These are phyloP conservation scores for Amoebophrya sp. DNA, from an alignment of 169 alveolate species.

Conservation along the genomic window DNA sequence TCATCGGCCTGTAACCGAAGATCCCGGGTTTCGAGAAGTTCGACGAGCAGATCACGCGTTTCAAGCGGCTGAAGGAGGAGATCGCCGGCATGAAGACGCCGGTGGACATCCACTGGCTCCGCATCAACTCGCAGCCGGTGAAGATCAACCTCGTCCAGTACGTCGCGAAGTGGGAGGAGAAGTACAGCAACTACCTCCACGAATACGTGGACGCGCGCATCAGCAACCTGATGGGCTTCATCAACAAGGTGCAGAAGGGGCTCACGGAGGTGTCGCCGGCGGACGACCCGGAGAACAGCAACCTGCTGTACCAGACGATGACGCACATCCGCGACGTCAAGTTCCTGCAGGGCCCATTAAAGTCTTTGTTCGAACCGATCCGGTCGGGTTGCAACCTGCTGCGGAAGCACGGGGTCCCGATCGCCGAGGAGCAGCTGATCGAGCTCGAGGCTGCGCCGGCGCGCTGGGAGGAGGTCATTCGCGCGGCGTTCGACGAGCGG, in stretches of 20 bases:
- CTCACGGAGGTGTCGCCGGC: slow-evolving; percentile 45
- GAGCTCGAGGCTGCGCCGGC: slow-evolving; percentile 68
- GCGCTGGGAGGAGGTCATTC: slow-evolving; percentile 65
- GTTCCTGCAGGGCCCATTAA: slow-evolving; percentile 53
- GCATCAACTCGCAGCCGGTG: slow-evolving; percentile 69
- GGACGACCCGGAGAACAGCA: slow-evolving; percentile 56
- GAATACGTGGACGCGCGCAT: slow-evolving; percentile 52
- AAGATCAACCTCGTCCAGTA: slow-evolving; percentile 57
- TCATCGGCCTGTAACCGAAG: too few relatives aligned
- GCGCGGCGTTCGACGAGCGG: slow-evolving; percentile 65
- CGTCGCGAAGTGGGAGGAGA: slow-evolving; percentile 63
- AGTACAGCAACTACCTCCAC: slow-evolving; percentile 58
- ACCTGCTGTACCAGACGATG: slow-evolving; percentile 59
- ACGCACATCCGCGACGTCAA: slow-evolving; percentile 76
- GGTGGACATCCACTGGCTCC: slow-evolving; percentile 68
- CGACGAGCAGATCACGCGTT: slow-evolving; percentile 61
- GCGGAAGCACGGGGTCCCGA: slow-evolving; percentile 65
- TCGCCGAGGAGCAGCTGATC: slow-evolving; percentile 60
- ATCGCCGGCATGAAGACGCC: slow-evolving; percentile 66
- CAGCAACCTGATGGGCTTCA: slow-evolving; percentile 58
- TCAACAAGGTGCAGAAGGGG: slow-evolving; percentile 62
- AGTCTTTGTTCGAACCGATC: slow-evolving; percentile 54
- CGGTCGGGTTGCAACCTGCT: slow-evolving; percentile 36
- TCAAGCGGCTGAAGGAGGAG: slow-evolving; percentile 49
- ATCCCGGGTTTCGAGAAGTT: slow-evolving; percentile 62